Percentiles rank a stretch among this genome's conserved stretches.
Evolutionary conservation across 2,329 filamentous ascomycete species (phyloP).

Genomic region (Balansia obtecta): DNA sequence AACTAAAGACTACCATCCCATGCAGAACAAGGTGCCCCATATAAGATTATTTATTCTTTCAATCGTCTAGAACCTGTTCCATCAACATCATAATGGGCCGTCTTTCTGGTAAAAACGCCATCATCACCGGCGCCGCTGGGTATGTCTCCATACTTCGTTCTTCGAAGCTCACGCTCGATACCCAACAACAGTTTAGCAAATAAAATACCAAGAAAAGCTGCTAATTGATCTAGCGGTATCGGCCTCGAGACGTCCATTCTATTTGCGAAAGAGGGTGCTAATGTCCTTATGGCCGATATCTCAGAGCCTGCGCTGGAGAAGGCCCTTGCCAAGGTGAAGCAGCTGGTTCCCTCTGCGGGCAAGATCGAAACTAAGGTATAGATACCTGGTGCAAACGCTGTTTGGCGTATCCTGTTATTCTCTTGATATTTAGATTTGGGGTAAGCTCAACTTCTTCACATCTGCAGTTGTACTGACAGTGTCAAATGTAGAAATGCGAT

Average conservation of each 20-base stretch:
- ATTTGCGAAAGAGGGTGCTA: slow-evolving; percentile 79
- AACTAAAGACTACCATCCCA: too few relatives aligned
- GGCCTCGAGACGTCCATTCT: slow-evolving; percentile 86
- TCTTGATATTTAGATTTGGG: background rate
- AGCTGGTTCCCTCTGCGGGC: slow-evolving; percentile 50
- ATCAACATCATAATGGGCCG: slow-evolving; percentile 27
- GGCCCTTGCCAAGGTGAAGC: slow-evolving; percentile 61
- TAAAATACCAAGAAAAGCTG: background rate
- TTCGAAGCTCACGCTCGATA: too few relatives aligned
- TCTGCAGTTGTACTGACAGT: background rate
- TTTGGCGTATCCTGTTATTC: background rate
- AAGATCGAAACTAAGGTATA: slow-evolving; percentile 47
- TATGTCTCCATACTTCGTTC: slow-evolving; percentile 24
- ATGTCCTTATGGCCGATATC: slow-evolving; percentile 76
- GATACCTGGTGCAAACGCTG: too few relatives aligned
- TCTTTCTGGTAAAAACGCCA: slow-evolving; percentile 47
- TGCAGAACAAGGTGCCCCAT: too few relatives aligned
- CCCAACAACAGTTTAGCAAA: slow-evolving; percentile 1
- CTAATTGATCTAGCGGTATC: slow-evolving; percentile 52
- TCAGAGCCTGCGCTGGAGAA: slow-evolving; percentile 66
- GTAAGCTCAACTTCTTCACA: background rate
- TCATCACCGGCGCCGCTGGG: slow-evolving; percentile 81
- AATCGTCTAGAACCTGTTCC: background rate
- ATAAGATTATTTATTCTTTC: background rate
- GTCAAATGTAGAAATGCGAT: slow-evolving; percentile 38